Evolutionary conservation across 2,329 filamentous ascomycete genomes (phyloP), one percentile per base, ranked within the genome.

Genomic region (Xylariaceae sp.): DNA sequence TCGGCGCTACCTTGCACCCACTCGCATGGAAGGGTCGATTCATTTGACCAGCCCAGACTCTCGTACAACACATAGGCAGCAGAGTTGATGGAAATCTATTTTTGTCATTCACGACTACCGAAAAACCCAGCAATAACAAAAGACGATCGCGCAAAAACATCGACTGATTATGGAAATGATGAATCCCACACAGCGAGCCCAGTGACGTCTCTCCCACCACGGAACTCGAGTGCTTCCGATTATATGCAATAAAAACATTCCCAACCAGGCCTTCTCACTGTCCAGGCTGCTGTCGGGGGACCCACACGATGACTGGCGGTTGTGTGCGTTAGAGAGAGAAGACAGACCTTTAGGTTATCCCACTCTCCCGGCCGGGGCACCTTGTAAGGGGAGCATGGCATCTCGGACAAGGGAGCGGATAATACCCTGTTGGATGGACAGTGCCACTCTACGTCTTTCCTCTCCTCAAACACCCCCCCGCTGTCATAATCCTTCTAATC

Each of bases 181-280:
- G 34, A 37, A 32, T 29, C 23, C 6, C 21, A 24, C 43, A 15
- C 28, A 30, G 18, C 36, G 40, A 45, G 42, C 56, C 63, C 63
- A 64, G 67, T 69, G 70, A 71, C 76, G 76, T 81, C 75, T 71
- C 76, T 79, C 73, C 73, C 73, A 73, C 68, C 73, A 73, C 64
- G 67, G 63, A 63, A 24, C 49, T 55, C 50, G 31, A 41, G 45
- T 41, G 44, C 44, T 41, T 50, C 43, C 47, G n/a, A 37, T 44
- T 45, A 43, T 38, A 40, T 27, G 30, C 34, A 33, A 11, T 35
- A 12, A 27, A 41, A 30, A 30, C 30, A 26, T 39, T 28, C 34
- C 28, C 12, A 3, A 32, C 31, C 18, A 39, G 46, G 46, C 40
- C 40, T 40, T 35, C 35, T 19, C 39, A 49, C 45, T 36, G 42